A percentile compares a stretch with the other conserved stretches of the same genome.
phyloP scores from a whole-genome alignment of 495 filamentous ascomycete genomes.

The Pyrenopolyporus hunteri region DNA sequence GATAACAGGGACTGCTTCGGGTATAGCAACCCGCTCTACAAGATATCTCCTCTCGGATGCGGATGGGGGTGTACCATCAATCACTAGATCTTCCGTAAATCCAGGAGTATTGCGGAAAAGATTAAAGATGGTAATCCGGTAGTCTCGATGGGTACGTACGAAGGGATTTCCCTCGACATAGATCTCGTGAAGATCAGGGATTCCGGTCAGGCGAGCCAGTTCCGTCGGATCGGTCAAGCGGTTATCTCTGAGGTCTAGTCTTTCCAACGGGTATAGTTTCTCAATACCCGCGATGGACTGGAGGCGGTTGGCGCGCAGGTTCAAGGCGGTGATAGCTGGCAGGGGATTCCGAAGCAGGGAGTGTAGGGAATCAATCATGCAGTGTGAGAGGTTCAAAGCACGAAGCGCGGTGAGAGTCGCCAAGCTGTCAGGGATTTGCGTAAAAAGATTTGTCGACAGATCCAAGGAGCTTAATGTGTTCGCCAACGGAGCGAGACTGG shows the following conservation, averaged over 20 bases:
- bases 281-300: slow-evolving; percentile 90
- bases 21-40: slow-evolving; percentile 79
- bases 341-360: slow-evolving; percentile 85
- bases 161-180: slow-evolving; percentile 93
- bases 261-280: slow-evolving; percentile 82
- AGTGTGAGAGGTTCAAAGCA: slow-evolving; percentile 89
- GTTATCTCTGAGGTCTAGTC: slow-evolving; percentile 92
- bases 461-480: slow-evolving; percentile 89
- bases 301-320: slow-evolving; percentile 88
- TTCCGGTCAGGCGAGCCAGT: slow-evolving; percentile 83
- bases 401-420: slow-evolving; percentile 79
- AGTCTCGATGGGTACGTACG: slow-evolving; percentile 80
- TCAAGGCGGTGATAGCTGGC: slow-evolving; percentile 90
- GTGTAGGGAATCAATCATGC: slow-evolving; percentile 96
- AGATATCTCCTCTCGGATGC: slow-evolving; percentile 84
- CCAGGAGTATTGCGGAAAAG: slow-evolving; percentile 92
- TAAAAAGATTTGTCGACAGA: slow-evolving; percentile 88
- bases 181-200: slow-evolving; percentile 89
- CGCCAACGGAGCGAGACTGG: slow-evolving; percentile 79
- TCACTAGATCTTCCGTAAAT: slow-evolving; percentile 85
- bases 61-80: slow-evolving; percentile 80
- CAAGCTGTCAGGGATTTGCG: slow-evolving; percentile 87
- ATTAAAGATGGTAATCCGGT: slow-evolving; percentile 92
- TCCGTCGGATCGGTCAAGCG: slow-evolving; percentile 88
- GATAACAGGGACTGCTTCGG: slow-evolving; percentile 74